Conservation (phyloP, 305 asterid genomes). For the Fraxinus latifolia region DNA sequence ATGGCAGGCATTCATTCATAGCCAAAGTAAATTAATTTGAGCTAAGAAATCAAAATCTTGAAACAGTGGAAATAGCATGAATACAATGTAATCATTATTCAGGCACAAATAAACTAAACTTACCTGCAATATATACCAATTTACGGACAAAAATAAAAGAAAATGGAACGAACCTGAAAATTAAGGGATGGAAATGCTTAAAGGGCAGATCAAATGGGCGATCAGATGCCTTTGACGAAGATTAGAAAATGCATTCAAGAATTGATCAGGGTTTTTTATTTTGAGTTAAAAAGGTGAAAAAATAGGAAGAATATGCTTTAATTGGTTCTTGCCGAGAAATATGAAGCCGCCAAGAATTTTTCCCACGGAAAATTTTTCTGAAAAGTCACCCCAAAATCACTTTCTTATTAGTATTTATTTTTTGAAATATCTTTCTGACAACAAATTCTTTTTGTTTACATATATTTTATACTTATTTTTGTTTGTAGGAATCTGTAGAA, state of each 20-base stretch:
- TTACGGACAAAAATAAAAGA: not conserved
- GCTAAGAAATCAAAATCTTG: constrained; percentile 11
- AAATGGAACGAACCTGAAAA: constrained; percentile 25
- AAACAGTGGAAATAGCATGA: not conserved
- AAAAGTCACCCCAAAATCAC: constrained; percentile 8
- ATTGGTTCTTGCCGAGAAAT: constrained; percentile 28
- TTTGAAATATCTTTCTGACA: constrained; percentile 18
- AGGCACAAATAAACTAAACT: constrained; percentile 12
- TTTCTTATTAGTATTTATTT: not conserved
- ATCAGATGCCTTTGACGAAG: constrained; percentile 8
- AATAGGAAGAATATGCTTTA: constrained; percentile 31
- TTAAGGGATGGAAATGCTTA: constrained; percentile 5
- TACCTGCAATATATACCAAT: constrained; percentile 23
- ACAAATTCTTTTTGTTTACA: constrained; percentile 6
- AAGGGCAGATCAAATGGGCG: constrained; percentile 22
- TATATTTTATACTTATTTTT: constrained; percentile 13
- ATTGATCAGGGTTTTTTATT: constrained; percentile 34
- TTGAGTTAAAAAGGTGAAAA: constrained; percentile 4
- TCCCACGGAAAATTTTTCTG: not conserved
- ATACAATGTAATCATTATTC: constrained; percentile 1
- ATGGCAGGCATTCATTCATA: constrained; percentile 8
- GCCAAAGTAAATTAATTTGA: constrained; percentile 14
- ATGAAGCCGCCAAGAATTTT: constrained; percentile 12
- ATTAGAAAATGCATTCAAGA: constrained; percentile 15
- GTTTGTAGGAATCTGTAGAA: not conserved